Conservation (phyloP, 192 early-diverging fungal species). For the Coemansia sp. region DNA sequence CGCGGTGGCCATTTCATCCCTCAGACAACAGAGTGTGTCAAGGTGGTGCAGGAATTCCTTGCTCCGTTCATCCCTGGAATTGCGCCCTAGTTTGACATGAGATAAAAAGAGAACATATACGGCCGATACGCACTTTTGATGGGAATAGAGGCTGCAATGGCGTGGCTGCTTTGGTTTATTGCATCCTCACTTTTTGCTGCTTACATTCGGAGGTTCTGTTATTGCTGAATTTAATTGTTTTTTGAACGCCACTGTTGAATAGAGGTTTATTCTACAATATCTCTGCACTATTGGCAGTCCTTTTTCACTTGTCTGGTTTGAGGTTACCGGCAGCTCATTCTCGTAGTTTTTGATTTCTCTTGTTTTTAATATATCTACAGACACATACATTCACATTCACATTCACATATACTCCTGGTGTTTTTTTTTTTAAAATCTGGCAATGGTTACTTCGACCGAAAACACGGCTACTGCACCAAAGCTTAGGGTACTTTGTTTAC, state of each 20-base stretch:
- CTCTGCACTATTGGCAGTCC: background rate
- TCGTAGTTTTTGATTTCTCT: background rate
- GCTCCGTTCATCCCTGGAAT: conserved; percentile 35
- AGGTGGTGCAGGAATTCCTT: conserved; percentile 29
- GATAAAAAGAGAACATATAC: no score
- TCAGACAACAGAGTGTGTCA: conserved; percentile 35
- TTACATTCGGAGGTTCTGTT: no score
- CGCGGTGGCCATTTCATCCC: conserved; percentile 52
- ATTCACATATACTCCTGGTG: background rate
- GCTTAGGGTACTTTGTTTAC: conserved; percentile 51
- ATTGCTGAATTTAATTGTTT: no score
- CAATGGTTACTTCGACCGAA: conserved; percentile 1
- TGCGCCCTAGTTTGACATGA: background rate
- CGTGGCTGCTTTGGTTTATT: background rate
- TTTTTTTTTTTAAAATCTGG: background rate
- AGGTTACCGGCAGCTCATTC: no score
- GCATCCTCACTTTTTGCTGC: no score
- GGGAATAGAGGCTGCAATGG: no score
- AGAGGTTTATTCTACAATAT: no score
- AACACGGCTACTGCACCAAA: background rate
- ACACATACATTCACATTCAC: background rate
- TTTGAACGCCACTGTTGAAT: no score
- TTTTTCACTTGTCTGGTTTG: background rate
- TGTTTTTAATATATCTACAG: background rate
- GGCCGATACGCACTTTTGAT: background rate